A percentile compares a stretch with the other conserved stretches of the same genome.
Evolutionary conservation across 768 basidiomycete species (phyloP).

Genomic region (Mycena pura): DNA sequence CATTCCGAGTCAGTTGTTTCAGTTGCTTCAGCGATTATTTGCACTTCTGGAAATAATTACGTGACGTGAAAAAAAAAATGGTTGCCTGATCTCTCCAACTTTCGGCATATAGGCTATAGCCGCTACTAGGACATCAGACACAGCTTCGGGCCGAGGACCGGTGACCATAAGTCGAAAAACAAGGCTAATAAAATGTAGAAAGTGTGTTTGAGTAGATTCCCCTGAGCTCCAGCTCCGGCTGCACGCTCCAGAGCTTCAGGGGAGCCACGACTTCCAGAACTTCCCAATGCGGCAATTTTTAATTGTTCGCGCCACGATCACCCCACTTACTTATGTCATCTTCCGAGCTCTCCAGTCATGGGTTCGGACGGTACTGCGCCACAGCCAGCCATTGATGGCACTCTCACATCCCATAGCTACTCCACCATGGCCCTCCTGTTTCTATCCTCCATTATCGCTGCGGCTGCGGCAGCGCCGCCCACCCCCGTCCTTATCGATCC

Average conservation of each 20-base stretch:
- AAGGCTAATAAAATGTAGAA: too few species aligned
- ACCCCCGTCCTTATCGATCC: conserved; percentile 11
- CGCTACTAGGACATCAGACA: too few species aligned
- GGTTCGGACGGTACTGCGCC: conserved; percentile 1
- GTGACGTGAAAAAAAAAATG: not conserved
- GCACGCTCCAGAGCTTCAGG: too few species aligned
- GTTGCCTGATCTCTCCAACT: not conserved
- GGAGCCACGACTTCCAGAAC: too few species aligned
- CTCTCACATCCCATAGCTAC: not conserved
- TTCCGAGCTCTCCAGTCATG: conserved; percentile 2
- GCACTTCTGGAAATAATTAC: not conserved
- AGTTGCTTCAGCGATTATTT: too few species aligned
- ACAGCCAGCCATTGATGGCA: conserved; percentile 15
- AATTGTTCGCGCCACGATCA: not conserved
- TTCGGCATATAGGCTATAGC: not conserved
- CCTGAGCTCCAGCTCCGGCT: too few species aligned
- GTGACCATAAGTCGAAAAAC: too few species aligned
- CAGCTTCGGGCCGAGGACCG: too few species aligned
- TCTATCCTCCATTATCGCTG: conserved; percentile 5
- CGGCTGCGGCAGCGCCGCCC: conserved; percentile 9
- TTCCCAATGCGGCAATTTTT: conserved; percentile 16
- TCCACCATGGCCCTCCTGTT: conserved; percentile 19
- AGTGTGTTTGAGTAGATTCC: conserved; percentile 4
- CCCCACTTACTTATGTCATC: conserved; percentile 13
- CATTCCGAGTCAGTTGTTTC: too few species aligned